These are phyloP conservation scores for Nephelium lappaceum DNA, from an alignment of 345 rosid genomes.

Conservation along the genomic window DNA sequence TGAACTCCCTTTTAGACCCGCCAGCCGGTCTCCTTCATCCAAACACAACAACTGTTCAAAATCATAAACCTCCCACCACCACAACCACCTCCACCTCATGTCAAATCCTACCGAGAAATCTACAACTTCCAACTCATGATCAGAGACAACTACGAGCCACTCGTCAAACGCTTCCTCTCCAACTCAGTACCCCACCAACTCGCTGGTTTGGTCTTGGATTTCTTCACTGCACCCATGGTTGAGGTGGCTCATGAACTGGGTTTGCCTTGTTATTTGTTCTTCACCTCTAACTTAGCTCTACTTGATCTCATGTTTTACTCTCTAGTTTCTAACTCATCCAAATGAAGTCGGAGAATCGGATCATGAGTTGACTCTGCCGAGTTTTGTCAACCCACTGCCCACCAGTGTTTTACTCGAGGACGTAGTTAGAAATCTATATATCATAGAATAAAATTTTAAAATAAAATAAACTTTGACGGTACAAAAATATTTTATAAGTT, in stretches of 20 bases:
- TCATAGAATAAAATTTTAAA: no score
- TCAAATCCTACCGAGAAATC: background rate
- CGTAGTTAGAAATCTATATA: no score
- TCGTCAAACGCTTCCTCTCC: background rate
- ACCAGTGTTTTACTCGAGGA: background rate
- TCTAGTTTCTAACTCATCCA: conserved; percentile 6
- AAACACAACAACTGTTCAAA: background rate
- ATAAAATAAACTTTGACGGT: no score
- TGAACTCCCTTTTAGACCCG: background rate
- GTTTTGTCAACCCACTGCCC: background rate
- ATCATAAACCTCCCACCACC: background rate
- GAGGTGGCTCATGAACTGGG: conserved; percentile 21
- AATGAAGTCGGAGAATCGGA: background rate
- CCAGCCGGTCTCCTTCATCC: background rate
- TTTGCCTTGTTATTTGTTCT: conserved; percentile 18
- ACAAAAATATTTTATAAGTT: no score
- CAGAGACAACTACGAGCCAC: conserved; percentile 10
- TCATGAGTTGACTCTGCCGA: background rate
- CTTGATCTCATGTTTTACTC: conserved; percentile 10
- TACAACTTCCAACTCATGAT: background rate
- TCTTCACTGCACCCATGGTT: conserved; percentile 14
- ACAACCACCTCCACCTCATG: background rate
- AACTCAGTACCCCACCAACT: background rate
- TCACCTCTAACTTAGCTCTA: conserved; percentile 15
- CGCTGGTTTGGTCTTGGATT: conserved; percentile 10